phyloP scores from a whole-genome alignment of 208 protist genomes.

The Trypanosoma conorhini region DNA sequence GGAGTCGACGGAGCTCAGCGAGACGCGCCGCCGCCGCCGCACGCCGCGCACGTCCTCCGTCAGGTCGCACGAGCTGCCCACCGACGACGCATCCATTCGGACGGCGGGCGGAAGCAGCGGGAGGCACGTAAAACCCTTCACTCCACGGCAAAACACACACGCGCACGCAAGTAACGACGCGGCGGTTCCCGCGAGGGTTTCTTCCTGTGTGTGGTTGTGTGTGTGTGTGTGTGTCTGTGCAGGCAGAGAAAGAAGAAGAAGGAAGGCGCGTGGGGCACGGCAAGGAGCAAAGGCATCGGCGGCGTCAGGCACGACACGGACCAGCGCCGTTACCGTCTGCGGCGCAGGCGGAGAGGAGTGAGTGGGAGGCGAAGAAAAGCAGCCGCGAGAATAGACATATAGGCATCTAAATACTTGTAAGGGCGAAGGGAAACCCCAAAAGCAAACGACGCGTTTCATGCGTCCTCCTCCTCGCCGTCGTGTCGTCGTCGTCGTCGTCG shows the following conservation, averaged over 20 bases:
- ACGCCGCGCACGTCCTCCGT: constrained; percentile 11
- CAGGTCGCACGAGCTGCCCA: constrained; percentile 6
- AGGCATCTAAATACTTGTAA: background rate
- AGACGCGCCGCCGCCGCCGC: constrained; percentile 41
- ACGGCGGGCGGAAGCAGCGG: background rate
- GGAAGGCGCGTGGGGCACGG: too few relatives aligned
- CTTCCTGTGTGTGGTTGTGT: too few relatives aligned
- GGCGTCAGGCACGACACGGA: too few relatives aligned
- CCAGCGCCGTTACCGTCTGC: too few relatives aligned
- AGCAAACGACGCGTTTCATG: background rate
- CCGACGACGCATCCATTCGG: constrained; percentile 3
- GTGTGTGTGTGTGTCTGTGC: too few relatives aligned
- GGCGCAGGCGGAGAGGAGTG: background rate
- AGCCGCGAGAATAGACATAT: background rate
- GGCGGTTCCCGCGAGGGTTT: too few relatives aligned
- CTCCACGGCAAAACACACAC: constrained; percentile 1
- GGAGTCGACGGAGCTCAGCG: constrained; percentile 85
- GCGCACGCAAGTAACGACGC: too few relatives aligned
- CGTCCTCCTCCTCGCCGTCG: too few relatives aligned
- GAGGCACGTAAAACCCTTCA: constrained; percentile 4
- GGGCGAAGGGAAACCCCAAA: background rate
- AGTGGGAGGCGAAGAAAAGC: constrained; percentile 11
- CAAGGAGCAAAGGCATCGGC: too few relatives aligned
- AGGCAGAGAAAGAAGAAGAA: background rate
- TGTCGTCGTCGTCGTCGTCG: too few relatives aligned